These are phyloP conservation scores for Colletotrichum lini DNA, from an alignment of 2,329 filamentous ascomycete species.

Conservation along the genomic window DNA sequence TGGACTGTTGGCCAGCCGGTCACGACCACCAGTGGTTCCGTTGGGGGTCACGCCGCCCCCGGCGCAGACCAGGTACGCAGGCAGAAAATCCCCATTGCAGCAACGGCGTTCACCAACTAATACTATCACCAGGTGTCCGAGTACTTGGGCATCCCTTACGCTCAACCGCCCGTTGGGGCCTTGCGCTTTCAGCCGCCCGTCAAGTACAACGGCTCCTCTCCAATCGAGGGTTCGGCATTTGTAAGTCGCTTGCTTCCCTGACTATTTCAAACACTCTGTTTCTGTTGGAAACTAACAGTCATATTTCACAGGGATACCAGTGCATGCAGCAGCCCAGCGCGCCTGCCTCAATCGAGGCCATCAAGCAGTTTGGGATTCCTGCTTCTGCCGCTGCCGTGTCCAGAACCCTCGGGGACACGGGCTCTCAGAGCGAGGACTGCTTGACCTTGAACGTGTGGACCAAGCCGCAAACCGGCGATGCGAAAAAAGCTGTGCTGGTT, in stretches of 20 bases:
- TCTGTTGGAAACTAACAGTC: neutral
- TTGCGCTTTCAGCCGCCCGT: constrained; percentile 60
- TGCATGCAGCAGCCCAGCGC: constrained; percentile 35
- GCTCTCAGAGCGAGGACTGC: constrained; percentile 53
- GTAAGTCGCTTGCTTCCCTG: constrained; percentile 8
- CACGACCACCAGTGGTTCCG: constrained; percentile 32
- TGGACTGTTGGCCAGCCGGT: constrained; percentile 34
- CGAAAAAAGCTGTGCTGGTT: constrained; percentile 58
- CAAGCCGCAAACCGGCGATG: constrained; percentile 49
- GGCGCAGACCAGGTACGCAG: constrained; percentile 29
- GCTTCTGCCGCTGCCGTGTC: constrained; percentile 30
- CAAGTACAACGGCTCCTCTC: constrained; percentile 14
- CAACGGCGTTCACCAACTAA: neutral
- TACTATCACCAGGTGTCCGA: constrained; percentile 30
- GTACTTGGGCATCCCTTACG: constrained; percentile 68
- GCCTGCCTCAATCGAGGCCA: constrained; percentile 2
- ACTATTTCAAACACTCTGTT: neutral
- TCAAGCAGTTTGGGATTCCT: constrained; percentile 34
- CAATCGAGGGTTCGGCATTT: constrained; percentile 32
- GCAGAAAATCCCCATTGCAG: neutral
- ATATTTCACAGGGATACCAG: constrained; percentile 23
- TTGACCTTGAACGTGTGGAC: constrained; percentile 57
- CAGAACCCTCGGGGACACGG: constrained; percentile 25
- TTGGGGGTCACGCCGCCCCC: constrained; percentile 32
- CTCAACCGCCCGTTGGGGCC: constrained; percentile 64